Base-by-base conservation (phyloP, 2,329 filamentous ascomycete genomes). In the Gremmenia infestans region DNA sequence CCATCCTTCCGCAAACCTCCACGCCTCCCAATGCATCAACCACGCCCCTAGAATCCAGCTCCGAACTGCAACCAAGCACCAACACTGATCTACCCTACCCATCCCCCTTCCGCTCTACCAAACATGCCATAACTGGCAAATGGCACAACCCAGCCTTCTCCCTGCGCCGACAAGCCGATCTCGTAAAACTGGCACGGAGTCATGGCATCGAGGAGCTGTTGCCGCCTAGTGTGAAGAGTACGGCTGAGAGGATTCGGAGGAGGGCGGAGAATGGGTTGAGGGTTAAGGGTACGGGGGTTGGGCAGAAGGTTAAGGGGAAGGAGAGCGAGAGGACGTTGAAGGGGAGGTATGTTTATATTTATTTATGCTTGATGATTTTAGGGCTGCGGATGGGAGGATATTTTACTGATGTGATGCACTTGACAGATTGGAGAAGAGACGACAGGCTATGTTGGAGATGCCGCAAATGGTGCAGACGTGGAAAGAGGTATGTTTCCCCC, bases 231-330 rank as follows among this genome's bases (percentile, higher is more conserved):
- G 78, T 78, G 56, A 96, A 96, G 81, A 85, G 85, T 65, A 87
- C 86, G 2, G 87, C 85, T 64, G 81, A 82, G 70, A 85, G 80
- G 72, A 81, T 91, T 68, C 80, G 83, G 67, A 82, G 85, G 71
- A 78, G 89, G 56, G 82, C 91, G 56, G 88, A 95, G 77, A 81
- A 87, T 62, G 93, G 92, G 50, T 71, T 96, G 72, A 81, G 86
- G 60, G 88, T 97, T 56, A 93, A 92, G 82, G 93, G 93, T 66
- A 97, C 93, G 1, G 93, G 94, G 79, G 85, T 91, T 64, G 93
- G 91, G 56, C 86, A 97, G 75, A 86, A 81, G 74, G 93, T 97
- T 72, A 99, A 97, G 87, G 94, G 94, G 73, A 93, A 97, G 74
- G 81, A 85, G 66, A 89, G 92, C 84, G 94, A 99, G 79, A 84